Conservation (phyloP, 257 asterid genomes). For the Lycium ferocissimum region DNA sequence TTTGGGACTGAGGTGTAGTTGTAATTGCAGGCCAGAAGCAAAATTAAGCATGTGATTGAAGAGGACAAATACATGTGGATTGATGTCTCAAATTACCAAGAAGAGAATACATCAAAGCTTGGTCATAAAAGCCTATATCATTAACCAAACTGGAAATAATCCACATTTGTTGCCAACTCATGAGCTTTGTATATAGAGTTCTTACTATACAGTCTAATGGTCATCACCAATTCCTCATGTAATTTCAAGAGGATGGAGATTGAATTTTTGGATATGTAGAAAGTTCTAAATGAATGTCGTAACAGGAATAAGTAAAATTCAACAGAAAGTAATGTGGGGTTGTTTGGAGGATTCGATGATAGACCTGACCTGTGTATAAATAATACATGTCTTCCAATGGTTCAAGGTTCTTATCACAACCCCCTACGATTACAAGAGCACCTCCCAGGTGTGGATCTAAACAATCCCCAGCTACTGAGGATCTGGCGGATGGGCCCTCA, state of each 20-base stretch:
- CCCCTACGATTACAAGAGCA: slow-evolving; percentile 83
- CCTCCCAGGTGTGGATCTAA: slow-evolving; percentile 91
- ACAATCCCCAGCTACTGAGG: slow-evolving; percentile 93
- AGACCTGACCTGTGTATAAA: slow-evolving; percentile 78
- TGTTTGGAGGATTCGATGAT: slow-evolving; percentile 19
- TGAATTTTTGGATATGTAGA: background rate
- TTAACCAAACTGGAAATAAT: background rate
- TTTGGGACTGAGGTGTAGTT: background rate
- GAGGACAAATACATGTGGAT: slow-evolving; percentile 2
- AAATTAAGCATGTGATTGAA: background rate
- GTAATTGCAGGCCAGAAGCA: background rate
- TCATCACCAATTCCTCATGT: background rate
- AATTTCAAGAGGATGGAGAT: slow-evolving; percentile 4
- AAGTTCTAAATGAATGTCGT: slow-evolving; percentile 18
- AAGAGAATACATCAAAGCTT: slow-evolving; percentile 18
- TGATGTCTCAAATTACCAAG: slow-evolving; percentile 23
- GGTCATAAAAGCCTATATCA: background rate
- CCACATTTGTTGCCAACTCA: background rate
- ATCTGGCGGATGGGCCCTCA: slow-evolving; percentile 89
- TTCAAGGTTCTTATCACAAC: slow-evolving; percentile 95
- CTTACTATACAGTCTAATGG: background rate
- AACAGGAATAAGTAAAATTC: slow-evolving; percentile 17
- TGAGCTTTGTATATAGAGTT: slow-evolving; percentile 24
- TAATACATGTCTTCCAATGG: slow-evolving; percentile 88
- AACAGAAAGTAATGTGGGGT: background rate